These are phyloP conservation scores for Lactifluus hygrophoroides DNA, from an alignment of 768 basidiomycete species.

Conservation along the genomic window DNA sequence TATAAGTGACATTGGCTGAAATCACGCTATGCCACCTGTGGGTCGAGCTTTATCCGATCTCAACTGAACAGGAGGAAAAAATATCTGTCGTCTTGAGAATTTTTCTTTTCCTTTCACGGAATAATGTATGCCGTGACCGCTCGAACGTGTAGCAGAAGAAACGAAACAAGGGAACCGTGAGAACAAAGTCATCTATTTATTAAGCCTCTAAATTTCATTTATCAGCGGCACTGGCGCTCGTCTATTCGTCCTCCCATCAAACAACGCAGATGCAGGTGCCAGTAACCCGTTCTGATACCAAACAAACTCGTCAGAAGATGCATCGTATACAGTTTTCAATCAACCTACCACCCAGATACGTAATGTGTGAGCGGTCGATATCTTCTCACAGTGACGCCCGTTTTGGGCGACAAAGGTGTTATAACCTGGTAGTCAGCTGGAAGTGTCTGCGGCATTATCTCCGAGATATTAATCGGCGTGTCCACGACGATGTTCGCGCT, in stretches of 20 bases:
- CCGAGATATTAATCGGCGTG: conserved; percentile 10
- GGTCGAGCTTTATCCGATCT: neutral
- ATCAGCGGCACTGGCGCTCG: neutral
- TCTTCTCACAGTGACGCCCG: conserved; percentile 12
- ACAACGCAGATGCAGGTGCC: neutral
- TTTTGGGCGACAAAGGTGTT: conserved; percentile 2
- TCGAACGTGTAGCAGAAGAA: too few relatives aligned
- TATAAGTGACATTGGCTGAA: conserved; percentile 47
- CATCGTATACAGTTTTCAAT: too few relatives aligned
- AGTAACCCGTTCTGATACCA: neutral
- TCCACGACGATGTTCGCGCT: conserved; percentile 13
- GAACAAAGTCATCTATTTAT: neutral
- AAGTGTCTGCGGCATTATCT: conserved; percentile 9
- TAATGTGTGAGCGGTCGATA: conserved; percentile 14
- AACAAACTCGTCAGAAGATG: neutral
- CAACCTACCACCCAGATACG: conserved; percentile 8
- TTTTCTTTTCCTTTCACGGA: neutral
- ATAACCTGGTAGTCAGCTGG: conserved; percentile 10
- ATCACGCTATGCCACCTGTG: too few relatives aligned
- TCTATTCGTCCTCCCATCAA: neutral
- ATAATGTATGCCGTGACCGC: neutral
- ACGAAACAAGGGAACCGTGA: neutral
- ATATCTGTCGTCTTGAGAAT: neutral
- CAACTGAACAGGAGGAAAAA: neutral
- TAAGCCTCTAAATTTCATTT: neutral